These are phyloP conservation scores for Noccaea caerulescens DNA, from an alignment of 345 rosid genomes.

Conservation along the genomic window DNA sequence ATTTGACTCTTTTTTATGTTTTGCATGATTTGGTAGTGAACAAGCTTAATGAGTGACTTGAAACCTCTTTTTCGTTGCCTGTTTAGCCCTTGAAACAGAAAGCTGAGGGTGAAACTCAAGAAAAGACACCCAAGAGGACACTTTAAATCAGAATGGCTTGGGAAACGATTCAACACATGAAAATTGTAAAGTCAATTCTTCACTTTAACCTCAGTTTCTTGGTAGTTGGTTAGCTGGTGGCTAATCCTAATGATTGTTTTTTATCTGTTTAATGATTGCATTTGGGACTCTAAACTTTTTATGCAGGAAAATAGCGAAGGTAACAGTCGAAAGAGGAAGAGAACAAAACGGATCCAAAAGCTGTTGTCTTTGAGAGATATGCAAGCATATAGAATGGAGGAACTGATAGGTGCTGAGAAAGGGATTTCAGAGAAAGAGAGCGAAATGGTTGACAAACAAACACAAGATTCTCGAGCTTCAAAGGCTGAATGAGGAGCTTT, in stretches of 20 bases:
- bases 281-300: background rate
- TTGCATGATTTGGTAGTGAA: too few species aligned
- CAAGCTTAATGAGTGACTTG: too few species aligned
- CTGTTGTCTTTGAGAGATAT: conserved; percentile 50
- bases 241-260: background rate
- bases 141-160: background rate
- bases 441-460: conserved; percentile 41
- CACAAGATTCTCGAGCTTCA: conserved; percentile 51
- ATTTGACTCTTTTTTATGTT: too few species aligned
- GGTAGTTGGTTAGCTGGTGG: too few species aligned
- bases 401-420: conserved; percentile 41
- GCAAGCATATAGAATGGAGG: conserved; percentile 40
- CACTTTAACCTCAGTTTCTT: too few species aligned
- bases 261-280: background rate
- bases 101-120: background rate
- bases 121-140: background rate
- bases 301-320: background rate
- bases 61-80: too few species aligned
- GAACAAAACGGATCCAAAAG: conserved; percentile 41
- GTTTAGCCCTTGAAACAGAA: background rate
- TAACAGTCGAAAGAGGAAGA: conserved; percentile 34
- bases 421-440: conserved; percentile 37
- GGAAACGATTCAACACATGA: too few species aligned
- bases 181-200: too few species aligned
- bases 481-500: conserved; percentile 36